These are phyloP conservation scores for Penicillium parvum DNA, from an alignment of 495 filamentous ascomycete species.

Conservation along the genomic window DNA sequence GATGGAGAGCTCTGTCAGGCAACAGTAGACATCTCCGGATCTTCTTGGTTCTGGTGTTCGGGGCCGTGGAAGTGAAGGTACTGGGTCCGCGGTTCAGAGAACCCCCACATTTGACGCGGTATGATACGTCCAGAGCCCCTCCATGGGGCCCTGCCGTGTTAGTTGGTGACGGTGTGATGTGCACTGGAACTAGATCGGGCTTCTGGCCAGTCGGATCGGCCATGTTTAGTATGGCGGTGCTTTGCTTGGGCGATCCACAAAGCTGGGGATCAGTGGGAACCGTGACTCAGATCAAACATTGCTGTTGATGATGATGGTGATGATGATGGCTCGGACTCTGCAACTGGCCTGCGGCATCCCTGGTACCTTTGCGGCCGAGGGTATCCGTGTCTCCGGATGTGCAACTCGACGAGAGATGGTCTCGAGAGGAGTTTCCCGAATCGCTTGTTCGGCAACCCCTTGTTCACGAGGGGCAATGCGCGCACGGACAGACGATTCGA, in stretches of 20 bases:
- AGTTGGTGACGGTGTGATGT: conserved; percentile 18
- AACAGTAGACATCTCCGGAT: background rate
- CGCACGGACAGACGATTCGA: conserved; percentile 22
- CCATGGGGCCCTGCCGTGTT: conserved; percentile 6
- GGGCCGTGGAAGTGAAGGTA: conserved; percentile 12
- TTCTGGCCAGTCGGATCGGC: conserved; percentile 19
- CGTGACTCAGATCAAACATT: too few relatives aligned
- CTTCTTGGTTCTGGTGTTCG: background rate
- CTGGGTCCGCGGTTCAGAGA: conserved; percentile 8
- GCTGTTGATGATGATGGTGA: too few relatives aligned
- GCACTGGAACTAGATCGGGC: conserved; percentile 17
- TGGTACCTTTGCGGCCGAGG: too few relatives aligned
- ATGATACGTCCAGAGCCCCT: conserved; percentile 18
- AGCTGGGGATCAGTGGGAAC: conserved; percentile 1
- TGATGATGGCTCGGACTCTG: too few relatives aligned
- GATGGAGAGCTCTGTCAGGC: background rate
- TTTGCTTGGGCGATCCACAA: conserved; percentile 6
- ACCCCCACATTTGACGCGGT: conserved; percentile 6
- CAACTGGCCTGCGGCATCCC: too few relatives aligned
- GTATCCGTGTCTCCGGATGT: conserved; percentile 8
- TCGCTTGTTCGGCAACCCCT: conserved; percentile 4
- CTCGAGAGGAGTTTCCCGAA: conserved; percentile 19
- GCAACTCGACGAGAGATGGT: conserved; percentile 2
- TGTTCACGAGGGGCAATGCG: conserved; percentile 10
- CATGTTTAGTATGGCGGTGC: conserved; percentile 6